phyloP scores from a whole-genome alignment of 106 monocot species.

The Hemerocallis citrina region DNA sequence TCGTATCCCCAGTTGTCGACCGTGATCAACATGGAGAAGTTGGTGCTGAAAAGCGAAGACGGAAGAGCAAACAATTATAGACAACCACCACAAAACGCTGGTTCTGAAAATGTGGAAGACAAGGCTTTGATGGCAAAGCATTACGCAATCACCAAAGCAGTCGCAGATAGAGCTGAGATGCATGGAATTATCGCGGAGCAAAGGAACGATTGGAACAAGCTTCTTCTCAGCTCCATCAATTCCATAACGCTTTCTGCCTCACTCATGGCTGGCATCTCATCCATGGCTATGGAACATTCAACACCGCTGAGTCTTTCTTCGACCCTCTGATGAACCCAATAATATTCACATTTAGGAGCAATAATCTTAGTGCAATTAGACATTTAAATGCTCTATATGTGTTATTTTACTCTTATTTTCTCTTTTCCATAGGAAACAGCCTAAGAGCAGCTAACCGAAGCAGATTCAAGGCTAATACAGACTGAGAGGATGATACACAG shows the following conservation, averaged over 20 bases:
- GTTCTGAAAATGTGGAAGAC: background rate
- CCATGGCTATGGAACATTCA: background rate
- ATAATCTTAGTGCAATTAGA: too few species aligned
- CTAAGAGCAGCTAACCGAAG: too few species aligned
- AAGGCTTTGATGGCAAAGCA: constrained; percentile 10
- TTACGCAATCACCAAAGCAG: constrained; percentile 23
- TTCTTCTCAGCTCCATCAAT: constrained; percentile 61
- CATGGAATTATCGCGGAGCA: constrained; percentile 40
- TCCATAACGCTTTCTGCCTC: constrained; percentile 49
- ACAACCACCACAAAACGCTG: too few species aligned
- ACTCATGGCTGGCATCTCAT: constrained; percentile 39
- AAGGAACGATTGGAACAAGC: constrained; percentile 49
- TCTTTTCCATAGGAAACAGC: too few species aligned
- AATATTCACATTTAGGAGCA: too few species aligned
- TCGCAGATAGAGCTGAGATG: constrained; percentile 46
- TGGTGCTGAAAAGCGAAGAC: background rate
- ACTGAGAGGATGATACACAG: too few species aligned
- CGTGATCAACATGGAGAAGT: background rate
- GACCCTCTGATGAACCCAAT: too few species aligned
- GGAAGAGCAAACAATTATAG: background rate
- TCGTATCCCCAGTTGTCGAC: background rate
- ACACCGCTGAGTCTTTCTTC: constrained; percentile 30
- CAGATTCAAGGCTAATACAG: too few species aligned
- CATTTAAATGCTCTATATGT: too few species aligned
- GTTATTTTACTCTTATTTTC: too few species aligned